Conservation (phyloP, 306 rosid species). For the Rosa multiflora region DNA sequence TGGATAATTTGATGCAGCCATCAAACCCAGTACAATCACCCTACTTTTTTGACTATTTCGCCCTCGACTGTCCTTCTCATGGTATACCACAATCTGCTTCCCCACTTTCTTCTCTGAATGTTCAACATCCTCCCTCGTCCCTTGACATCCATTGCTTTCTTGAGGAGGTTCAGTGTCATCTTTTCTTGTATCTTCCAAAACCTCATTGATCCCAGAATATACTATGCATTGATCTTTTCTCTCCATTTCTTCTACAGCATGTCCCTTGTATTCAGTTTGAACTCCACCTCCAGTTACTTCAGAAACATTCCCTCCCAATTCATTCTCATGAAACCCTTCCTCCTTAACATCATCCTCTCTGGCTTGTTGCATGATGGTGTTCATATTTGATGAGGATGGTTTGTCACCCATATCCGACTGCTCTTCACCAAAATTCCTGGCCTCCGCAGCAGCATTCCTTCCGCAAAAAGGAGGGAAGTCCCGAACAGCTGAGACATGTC, state of each 20-base stretch:
- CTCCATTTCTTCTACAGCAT: slow-evolving; percentile 23
- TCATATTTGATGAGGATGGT: slow-evolving; percentile 23
- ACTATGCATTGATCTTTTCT: slow-evolving; percentile 21
- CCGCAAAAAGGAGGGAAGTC: slow-evolving; percentile 76
- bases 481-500: slow-evolving; percentile 68
- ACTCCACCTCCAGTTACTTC: slow-evolving; percentile 15
- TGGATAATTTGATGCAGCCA: slow-evolving; percentile 59
- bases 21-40: slow-evolving; percentile 53
- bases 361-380: slow-evolving; percentile 26
- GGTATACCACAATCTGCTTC: slow-evolving; percentile 40
- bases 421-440: slow-evolving; percentile 27
- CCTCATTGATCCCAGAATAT: slow-evolving; percentile 22
- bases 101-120: slow-evolving; percentile 34
- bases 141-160: slow-evolving; percentile 20
- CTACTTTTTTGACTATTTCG: slow-evolving; percentile 28
- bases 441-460: slow-evolving; percentile 39
- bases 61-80: slow-evolving; percentile 25
- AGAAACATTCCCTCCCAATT: slow-evolving; percentile 16
- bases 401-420: slow-evolving; percentile 28
- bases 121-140: slow-evolving; percentile 1
- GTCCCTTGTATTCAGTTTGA: slow-evolving; percentile 27
- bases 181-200: slow-evolving; percentile 23
- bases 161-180: slow-evolving; percentile 20
- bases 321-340: slow-evolving; percentile 29
- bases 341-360: slow-evolving; percentile 36